Base-by-base conservation (phyloP, 2,329 filamentous ascomycete genomes). In the Cytospora leucostoma region DNA sequence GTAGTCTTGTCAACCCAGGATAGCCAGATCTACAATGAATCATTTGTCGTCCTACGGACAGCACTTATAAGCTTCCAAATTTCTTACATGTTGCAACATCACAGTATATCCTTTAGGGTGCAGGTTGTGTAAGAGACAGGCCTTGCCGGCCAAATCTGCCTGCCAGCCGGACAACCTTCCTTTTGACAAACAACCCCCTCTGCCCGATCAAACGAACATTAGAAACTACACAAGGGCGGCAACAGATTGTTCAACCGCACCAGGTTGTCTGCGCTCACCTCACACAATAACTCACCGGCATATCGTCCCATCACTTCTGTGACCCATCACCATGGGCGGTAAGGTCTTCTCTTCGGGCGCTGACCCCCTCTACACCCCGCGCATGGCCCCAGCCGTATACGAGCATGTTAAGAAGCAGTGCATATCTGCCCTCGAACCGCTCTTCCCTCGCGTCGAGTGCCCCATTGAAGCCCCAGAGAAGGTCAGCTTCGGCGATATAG, bases 391-490 rank as follows among this genome's bases (percentile, higher is more conserved):
- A 1, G 67, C 73, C 0, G 74, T 88, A 37, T 94, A 93, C 74
- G 59, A 75, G 1, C 65, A 72, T 1, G 77, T 87, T 34, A 83
- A 83, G 27, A 66, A 73, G 0, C 70, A 76, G 0, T 84, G 82
- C 65, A 76, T 80, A 33, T 62, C 70, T 0, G 72, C 80, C 2
- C 80, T 91, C 0, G 73, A 75, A 1, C 68, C 76, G 1, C 74
- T 88, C 33, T 92, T 85, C 68, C 60, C 75, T 0, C 77, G 76
- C 8, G 85, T 90, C 5, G 82, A 79, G 0, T 80, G 82, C 0
- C 87, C 90, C 0, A 83, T 88, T 34, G 89, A 92, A 68, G 88
- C 84, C 0, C 90, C 91, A 0, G 87, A 73, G 1, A 95, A 95
- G 74, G 50, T 67, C 0, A 84, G 87, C 68, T 83, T 86, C 70